phyloP scores from a whole-genome alignment of 176 grass and related monocot species.

The Typha latifolia region DNA sequence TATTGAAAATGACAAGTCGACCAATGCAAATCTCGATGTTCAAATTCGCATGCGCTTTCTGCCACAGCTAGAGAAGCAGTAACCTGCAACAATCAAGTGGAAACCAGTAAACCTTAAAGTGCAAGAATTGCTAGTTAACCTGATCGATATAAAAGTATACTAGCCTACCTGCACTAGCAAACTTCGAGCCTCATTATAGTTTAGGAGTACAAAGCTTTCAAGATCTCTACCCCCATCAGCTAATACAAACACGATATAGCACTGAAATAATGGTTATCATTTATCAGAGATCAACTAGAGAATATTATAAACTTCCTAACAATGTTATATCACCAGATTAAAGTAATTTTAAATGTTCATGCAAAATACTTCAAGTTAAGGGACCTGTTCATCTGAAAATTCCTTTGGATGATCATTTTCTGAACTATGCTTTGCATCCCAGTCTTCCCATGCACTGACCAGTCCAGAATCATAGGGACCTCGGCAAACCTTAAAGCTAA shows the following conservation, averaged over 20 bases:
- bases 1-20: constrained; percentile 27
- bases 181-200: constrained; percentile 67
- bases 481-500: constrained; percentile 69
- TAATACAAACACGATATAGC: constrained; percentile 76
- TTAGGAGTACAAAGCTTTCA: constrained; percentile 56
- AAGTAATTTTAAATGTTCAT: not conserved
- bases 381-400: constrained; percentile 60
- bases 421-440: constrained; percentile 54
- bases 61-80: constrained; percentile 73
- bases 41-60: constrained; percentile 83
- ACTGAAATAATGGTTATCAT: constrained; percentile 34
- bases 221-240: constrained; percentile 91
- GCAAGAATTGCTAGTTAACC: constrained; percentile 5
- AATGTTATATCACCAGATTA: not conserved
- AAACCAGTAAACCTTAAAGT: not conserved
- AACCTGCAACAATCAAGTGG: constrained; percentile 30
- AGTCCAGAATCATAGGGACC: constrained; percentile 61
- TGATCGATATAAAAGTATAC: constrained; percentile 13
- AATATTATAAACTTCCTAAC: not conserved
- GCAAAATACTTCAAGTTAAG: not conserved
- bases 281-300: not conserved
- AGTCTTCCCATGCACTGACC: constrained; percentile 82
- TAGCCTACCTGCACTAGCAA: constrained; percentile 68
- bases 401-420: constrained; percentile 94
- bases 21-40: constrained; percentile 97